Conservation (phyloP, 2,329 filamentous ascomycete species). For the Xylariaceae sp. region DNA sequence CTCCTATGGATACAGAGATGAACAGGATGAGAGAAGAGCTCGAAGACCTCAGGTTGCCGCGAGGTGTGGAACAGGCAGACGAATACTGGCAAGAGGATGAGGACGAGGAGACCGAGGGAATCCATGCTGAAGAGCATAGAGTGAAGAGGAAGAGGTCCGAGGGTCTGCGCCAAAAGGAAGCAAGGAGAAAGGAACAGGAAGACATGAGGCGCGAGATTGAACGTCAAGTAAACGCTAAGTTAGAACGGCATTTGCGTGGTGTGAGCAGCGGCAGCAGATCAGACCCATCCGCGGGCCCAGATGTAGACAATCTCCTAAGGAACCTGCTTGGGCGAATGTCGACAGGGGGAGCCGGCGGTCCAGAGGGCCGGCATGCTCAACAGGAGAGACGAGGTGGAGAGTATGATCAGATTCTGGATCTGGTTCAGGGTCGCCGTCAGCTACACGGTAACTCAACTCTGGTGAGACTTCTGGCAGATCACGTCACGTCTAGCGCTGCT, state of each 20-base stretch:
- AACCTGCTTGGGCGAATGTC: neutral
- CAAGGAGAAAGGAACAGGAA: neutral
- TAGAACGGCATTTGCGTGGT: neutral
- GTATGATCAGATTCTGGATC: neutral
- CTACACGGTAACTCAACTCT: neutral
- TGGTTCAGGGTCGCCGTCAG: neutral
- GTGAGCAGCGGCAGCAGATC: neutral
- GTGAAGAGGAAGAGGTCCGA: neutral
- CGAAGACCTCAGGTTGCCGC: neutral
- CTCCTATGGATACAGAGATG: neutral
- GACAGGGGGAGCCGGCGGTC: neutral
- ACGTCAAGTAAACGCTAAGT: neutral
- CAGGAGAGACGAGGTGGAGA: neutral
- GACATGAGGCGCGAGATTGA: slow-evolving; percentile 1
- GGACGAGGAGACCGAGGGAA: neutral
- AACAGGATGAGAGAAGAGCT: neutral
- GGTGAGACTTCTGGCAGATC: neutral
- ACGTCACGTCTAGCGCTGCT: neutral
- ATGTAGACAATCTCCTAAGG: neutral
- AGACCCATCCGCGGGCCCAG: neutral
- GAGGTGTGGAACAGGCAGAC: neutral
- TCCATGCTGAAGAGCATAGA: neutral
- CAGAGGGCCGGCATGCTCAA: neutral
- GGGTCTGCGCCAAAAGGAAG: neutral
- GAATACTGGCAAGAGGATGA: neutral